Conservation (phyloP, 2,329 filamentous ascomycete genomes). For the Pyricularia grisea region DNA sequence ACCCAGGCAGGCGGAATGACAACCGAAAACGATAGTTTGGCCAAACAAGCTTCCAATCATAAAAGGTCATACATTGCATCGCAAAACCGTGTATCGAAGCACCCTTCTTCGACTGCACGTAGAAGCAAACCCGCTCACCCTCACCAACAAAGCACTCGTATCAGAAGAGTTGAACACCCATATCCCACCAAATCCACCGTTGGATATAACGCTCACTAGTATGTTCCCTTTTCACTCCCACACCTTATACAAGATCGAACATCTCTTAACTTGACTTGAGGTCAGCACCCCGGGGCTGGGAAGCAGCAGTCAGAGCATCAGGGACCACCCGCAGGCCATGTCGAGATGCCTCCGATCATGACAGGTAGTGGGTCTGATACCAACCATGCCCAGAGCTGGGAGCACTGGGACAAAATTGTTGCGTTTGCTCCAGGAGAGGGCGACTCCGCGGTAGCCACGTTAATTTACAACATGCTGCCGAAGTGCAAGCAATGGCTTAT, state of each 20-base stretch:
- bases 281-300: background rate
- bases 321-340: too few relatives aligned
- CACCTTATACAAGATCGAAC: too few relatives aligned
- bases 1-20: too few relatives aligned
- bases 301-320: background rate
- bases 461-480: background rate
- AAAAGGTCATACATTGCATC: too few relatives aligned
- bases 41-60: too few relatives aligned
- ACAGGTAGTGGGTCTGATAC: too few relatives aligned
- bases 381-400: background rate
- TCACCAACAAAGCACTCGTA: background rate
- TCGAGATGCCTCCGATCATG: too few relatives aligned
- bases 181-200: background rate
- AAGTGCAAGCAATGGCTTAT: background rate
- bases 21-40: too few relatives aligned
- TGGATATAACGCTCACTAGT: background rate
- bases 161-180: background rate
- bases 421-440: background rate
- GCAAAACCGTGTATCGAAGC: too few relatives aligned
- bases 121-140: background rate
- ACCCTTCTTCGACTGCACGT: background rate
- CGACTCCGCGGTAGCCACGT: background rate
- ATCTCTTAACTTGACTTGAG: background rate
- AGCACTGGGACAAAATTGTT: conserved; percentile 4
- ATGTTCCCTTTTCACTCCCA: background rate